phyloP scores from a whole-genome alignment of 1,284 basidiomycete genomes.

The Thelephora terrestris region DNA sequence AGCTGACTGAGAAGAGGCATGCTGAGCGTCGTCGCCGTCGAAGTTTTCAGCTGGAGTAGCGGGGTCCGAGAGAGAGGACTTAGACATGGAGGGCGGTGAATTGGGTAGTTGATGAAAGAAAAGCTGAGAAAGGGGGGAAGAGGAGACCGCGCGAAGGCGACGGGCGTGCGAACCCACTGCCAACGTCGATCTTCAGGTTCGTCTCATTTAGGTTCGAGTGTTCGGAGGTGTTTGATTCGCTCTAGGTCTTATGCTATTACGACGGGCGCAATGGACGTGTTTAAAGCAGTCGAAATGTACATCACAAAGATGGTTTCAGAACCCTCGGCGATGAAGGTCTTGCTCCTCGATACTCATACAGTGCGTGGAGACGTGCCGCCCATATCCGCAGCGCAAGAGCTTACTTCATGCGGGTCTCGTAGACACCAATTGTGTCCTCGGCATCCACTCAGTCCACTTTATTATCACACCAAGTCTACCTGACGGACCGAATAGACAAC shows the following conservation, averaged over 20 bases:
- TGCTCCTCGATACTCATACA: conserved; percentile 93
- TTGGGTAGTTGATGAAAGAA: not conserved
- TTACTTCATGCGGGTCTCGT: conserved; percentile 4
- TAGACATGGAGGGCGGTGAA: not conserved
- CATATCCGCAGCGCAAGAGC: not conserved
- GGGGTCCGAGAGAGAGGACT: not conserved
- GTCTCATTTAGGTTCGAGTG: not conserved
- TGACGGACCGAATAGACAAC: conserved; percentile 97
- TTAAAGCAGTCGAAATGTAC: conserved; percentile 93
- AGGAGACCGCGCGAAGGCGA: not conserved
- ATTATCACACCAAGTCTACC: conserved; percentile 93
- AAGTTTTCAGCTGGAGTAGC: not conserved
- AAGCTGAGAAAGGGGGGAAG: not conserved
- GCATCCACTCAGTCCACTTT: conserved; percentile 92
- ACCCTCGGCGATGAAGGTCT: conserved; percentile 92
- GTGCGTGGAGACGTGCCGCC: conserved; percentile 35
- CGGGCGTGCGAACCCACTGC: not conserved
- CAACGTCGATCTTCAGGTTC: not conserved
- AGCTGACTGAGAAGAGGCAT: not conserved
- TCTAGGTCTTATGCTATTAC: not conserved
- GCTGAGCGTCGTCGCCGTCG: not conserved
- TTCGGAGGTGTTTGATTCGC: not conserved
- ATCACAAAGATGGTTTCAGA: conserved; percentile 83
- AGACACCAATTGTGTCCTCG: conserved; percentile 97
- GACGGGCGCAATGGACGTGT: conserved; percentile 72